These are phyloP conservation scores for Populus alba DNA, from an alignment of 345 rosid species.

Conservation along the genomic window DNA sequence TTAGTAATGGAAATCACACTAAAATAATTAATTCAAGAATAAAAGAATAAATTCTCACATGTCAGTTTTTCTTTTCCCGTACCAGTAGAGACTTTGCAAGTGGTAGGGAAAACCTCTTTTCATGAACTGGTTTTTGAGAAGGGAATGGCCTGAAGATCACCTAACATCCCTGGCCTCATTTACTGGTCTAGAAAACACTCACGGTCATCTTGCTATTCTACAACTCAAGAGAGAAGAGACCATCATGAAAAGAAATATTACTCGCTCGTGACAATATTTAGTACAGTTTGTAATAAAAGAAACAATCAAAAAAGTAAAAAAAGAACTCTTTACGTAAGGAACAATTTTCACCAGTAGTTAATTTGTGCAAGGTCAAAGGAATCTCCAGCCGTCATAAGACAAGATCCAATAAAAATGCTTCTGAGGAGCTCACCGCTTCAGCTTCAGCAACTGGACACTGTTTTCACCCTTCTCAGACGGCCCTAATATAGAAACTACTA, in stretches of 20 bases:
- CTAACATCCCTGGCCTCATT: too few species aligned
- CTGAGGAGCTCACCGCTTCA: slow-evolving; percentile 21
- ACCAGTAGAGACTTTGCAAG: too few species aligned
- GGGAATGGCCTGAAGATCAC: too few species aligned
- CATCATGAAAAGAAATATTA: too few species aligned
- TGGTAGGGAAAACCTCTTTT: too few species aligned
- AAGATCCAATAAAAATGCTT: slow-evolving; percentile 20
- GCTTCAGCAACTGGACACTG: slow-evolving; percentile 14
- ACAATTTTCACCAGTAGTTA: not conserved
- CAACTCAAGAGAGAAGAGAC: not conserved
- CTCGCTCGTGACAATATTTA: not conserved
- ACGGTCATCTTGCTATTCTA: not conserved
- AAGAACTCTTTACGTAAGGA: not conserved
- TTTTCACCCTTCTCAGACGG: slow-evolving; percentile 16
- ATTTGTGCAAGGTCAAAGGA: not conserved
- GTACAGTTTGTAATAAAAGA: too few species aligned
- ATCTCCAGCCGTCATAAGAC: not conserved
- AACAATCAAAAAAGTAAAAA: not conserved
- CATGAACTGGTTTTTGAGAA: too few species aligned
- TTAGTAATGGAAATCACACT: too few species aligned
- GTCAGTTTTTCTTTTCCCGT: too few species aligned
- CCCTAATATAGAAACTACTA: not conserved
- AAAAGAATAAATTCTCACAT: too few species aligned
- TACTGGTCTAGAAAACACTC: not conserved
- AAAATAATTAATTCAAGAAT: too few species aligned